Evolutionary conservation across 1,139 yeast species (phyloP).

Genomic region (Suhomyces yuchorum): DNA sequence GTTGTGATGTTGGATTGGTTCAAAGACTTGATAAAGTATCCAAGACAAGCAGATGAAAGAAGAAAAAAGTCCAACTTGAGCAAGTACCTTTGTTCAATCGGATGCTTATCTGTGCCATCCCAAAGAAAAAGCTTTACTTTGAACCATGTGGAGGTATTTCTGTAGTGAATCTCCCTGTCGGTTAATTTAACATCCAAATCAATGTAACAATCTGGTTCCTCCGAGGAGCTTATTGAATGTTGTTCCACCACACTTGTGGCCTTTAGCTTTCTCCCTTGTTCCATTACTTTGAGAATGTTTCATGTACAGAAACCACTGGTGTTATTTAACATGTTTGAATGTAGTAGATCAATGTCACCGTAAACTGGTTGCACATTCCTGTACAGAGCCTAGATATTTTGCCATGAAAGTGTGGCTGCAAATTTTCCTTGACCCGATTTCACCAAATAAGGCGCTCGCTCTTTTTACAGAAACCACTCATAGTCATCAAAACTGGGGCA

Average conservation of each 20-base stretch:
- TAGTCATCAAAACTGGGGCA: too few species aligned
- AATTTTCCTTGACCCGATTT: not conserved
- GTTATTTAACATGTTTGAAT: too few species aligned
- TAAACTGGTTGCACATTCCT: not conserved
- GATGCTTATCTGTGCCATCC: slow-evolving; percentile 53
- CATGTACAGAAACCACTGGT: too few species aligned
- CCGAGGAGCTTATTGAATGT: not conserved
- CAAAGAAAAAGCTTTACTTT: slow-evolving; percentile 40
- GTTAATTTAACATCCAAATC: slow-evolving; percentile 26
- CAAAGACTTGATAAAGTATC: slow-evolving; percentile 33
- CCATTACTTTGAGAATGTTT: too few species aligned
- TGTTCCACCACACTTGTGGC: not conserved
- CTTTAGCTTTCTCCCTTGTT: not conserved
- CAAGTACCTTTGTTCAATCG: slow-evolving; percentile 23
- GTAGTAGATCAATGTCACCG: not conserved
- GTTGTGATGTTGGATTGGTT: slow-evolving; percentile 50
- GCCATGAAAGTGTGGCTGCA: not conserved
- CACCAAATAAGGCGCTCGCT: too few species aligned
- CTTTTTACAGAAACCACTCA: too few species aligned
- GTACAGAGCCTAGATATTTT: not conserved
- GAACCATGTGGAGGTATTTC: slow-evolving; percentile 28
- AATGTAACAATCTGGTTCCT: slow-evolving; percentile 10
- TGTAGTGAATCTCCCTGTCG: slow-evolving; percentile 29
- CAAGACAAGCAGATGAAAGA: slow-evolving; percentile 24
- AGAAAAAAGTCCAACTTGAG: slow-evolving; percentile 25